A percentile compares a stretch with the other conserved stretches of the same genome.
Evolutionary conservation across 129 eudicot genomes (phyloP).

Genomic region (Saussurea involucrata): DNA sequence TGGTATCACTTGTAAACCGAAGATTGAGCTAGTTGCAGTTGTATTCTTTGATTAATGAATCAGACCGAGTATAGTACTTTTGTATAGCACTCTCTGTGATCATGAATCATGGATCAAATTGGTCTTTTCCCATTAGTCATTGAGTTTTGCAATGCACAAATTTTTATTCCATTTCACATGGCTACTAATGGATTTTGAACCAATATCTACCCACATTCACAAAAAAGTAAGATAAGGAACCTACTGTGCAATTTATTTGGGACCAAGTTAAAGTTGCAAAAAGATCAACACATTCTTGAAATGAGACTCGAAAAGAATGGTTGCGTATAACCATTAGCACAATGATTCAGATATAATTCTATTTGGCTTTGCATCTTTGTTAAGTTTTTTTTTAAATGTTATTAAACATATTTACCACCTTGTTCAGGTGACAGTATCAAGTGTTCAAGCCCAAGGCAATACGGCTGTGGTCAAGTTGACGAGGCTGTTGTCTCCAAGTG

Average conservation of each 20-base stretch:
- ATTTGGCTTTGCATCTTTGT: neutral
- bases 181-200: neutral
- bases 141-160: neutral
- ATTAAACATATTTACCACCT: constrained; percentile 1
- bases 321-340: neutral
- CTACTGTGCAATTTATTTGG: neutral
- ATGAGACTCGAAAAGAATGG: neutral
- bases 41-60: neutral
- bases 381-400: constrained; percentile 2
- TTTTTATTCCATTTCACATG: neutral
- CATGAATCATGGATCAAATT: neutral
- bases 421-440: constrained; percentile 36
- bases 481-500: constrained; percentile 27
- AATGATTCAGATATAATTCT: neutral
- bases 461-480: constrained; percentile 34
- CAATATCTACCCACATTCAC: neutral
- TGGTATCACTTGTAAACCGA: neutral
- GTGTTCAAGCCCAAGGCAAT: constrained; percentile 19
- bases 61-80: neutral
- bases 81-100: neutral
- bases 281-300: neutral
- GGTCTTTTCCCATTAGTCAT: neutral
- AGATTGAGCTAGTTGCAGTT: neutral
- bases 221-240: neutral
- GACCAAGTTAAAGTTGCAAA: neutral